Conservation (phyloP, 306 rosid genomes). For the Citrullus colocynthis region DNA sequence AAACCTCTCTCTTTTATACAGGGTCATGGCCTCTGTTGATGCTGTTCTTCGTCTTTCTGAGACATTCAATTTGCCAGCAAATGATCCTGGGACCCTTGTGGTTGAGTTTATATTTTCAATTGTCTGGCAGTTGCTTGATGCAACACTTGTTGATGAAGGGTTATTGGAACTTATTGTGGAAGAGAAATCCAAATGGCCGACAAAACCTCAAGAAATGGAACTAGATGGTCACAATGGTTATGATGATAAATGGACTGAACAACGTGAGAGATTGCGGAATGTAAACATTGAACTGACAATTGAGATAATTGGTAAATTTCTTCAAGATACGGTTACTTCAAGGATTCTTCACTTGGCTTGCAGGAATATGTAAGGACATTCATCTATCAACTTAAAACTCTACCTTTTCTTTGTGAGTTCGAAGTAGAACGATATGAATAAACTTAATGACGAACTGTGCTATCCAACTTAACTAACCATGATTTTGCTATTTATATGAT, state of each 20-base stretch:
- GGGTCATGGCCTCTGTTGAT: constrained; percentile 77
- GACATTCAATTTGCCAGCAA: constrained; percentile 44
- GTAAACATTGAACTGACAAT: constrained; percentile 55
- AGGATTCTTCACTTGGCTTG: constrained; percentile 71
- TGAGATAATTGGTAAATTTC: constrained; percentile 71
- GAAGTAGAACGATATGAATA: neutral
- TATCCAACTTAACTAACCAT: neutral
- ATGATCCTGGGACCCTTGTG: constrained; percentile 76
- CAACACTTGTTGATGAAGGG: constrained; percentile 81
- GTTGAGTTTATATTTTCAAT: constrained; percentile 71
- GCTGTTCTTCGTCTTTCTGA: constrained; percentile 57
- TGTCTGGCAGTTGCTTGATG: constrained; percentile 88
- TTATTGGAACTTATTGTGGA: constrained; percentile 47
- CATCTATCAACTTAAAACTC: neutral
- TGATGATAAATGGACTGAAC: constrained; percentile 42
- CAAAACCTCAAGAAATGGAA: constrained; percentile 61
- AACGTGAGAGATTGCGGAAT: constrained; percentile 38
- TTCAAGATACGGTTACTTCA: constrained; percentile 46
- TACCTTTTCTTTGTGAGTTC: neutral
- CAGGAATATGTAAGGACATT: constrained; percentile 51
- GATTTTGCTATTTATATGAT: neutral
- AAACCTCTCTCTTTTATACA: constrained; percentile 27
- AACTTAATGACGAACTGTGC: neutral
- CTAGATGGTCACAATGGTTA: constrained; percentile 37
- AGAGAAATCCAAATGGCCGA: constrained; percentile 59